phyloP scores from a whole-genome alignment of 2,329 filamentous ascomycete genomes.

The Monosporascus sp. region DNA sequence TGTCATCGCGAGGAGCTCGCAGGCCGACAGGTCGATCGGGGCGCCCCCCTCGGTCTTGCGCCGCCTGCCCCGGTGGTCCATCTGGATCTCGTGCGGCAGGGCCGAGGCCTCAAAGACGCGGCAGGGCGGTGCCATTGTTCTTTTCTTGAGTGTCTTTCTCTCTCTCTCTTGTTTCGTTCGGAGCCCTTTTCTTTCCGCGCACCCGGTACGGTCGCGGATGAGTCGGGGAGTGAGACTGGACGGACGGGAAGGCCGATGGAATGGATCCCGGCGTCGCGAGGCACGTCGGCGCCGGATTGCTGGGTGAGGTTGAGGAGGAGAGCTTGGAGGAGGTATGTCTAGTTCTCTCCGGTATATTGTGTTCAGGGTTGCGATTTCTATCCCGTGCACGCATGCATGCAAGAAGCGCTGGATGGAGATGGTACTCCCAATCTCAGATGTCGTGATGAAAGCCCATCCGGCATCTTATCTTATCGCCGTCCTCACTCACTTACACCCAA shows the following conservation, averaged over 20 bases:
- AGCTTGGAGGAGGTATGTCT: constrained; percentile 54
- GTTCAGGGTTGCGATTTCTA: not conserved
- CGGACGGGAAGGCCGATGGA: not conserved
- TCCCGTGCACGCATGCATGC: not conserved
- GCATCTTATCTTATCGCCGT: constrained; percentile 24
- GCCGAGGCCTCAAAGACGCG: constrained; percentile 48
- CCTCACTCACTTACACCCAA: not conserved
- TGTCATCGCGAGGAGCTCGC: constrained; percentile 53
- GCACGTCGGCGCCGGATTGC: constrained; percentile 41
- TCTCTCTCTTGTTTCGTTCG: not conserved
- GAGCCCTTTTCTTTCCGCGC: not conserved
- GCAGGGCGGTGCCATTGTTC: constrained; percentile 54
- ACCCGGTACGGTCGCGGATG: not conserved
- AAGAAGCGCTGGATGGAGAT: constrained; percentile 1
- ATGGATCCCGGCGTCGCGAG: constrained; percentile 34
- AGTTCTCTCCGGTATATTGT: not conserved
- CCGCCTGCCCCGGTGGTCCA: constrained; percentile 44
- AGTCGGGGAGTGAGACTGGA: not conserved
- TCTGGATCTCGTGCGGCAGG: constrained; percentile 45
- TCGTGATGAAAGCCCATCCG: not conserved
- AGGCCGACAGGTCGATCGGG: constrained; percentile 47
- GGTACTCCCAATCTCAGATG: not conserved
- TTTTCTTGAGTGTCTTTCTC: not conserved
- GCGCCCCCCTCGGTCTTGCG: constrained; percentile 43
- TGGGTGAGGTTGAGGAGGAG: constrained; percentile 52